Conservation (phyloP, 164 flowering plant genomes). For the Malania oleifera region DNA sequence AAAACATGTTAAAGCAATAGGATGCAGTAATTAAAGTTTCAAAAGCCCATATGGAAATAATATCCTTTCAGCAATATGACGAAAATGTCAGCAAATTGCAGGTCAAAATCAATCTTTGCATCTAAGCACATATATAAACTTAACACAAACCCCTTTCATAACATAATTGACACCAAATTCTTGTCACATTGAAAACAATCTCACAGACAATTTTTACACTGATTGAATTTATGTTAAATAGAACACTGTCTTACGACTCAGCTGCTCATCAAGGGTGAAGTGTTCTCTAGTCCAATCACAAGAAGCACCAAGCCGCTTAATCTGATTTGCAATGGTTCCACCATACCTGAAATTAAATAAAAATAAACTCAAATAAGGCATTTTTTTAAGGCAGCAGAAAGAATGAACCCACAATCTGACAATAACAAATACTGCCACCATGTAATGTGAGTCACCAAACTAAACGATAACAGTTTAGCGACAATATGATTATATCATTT, state of each 20-base stretch:
- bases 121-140: too few species aligned
- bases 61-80: neutral
- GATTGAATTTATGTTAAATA: conserved; percentile 7
- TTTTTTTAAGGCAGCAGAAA: neutral
- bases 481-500: too few species aligned
- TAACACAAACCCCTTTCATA: neutral
- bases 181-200: neutral
- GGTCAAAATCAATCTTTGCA: neutral
- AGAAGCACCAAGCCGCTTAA: conserved; percentile 94
- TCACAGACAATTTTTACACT: neutral
- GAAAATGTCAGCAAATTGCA: neutral
- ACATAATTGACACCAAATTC: neutral
- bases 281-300: conserved; percentile 95
- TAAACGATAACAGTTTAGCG: too few species aligned
- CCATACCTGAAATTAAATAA: conserved; percentile 66
- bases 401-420: neutral
- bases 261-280: conserved; percentile 95
- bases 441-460: too few species aligned
- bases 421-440: too few species aligned
- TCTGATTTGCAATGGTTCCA: conserved; percentile 85
- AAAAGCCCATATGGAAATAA: neutral
- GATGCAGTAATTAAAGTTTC: neutral
- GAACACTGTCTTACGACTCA: conserved; percentile 84
- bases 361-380: neutral
- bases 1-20: neutral